Evolutionary conservation across 75 land plant species (phyloP).

Genomic region (Azolla pinnata): DNA sequence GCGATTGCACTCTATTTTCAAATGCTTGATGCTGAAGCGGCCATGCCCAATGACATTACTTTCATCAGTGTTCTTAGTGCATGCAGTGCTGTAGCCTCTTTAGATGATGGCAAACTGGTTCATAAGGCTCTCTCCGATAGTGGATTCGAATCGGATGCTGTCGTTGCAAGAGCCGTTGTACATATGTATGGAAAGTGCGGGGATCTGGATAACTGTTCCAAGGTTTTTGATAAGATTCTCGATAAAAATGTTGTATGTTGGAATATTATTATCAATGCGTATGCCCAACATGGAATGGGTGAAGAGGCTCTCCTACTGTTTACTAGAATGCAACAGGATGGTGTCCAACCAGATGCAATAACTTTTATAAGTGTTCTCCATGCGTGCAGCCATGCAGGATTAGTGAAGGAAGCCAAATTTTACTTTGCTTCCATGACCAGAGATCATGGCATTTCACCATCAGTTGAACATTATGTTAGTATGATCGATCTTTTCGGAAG

Average conservation of each 20-base stretch:
- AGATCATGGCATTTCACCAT: slow-evolving; percentile 16
- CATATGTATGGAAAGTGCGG: slow-evolving; percentile 23
- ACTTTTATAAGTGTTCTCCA: slow-evolving; percentile 16
- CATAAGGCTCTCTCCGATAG: slow-evolving; percentile 2
- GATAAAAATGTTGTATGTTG: slow-evolving; percentile 12
- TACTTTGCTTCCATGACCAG: slow-evolving; percentile 15
- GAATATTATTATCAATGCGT: slow-evolving; percentile 16
- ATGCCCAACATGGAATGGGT: slow-evolving; percentile 19
- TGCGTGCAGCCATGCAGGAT: slow-evolving; percentile 19
- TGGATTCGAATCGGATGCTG: slow-evolving; percentile 10
- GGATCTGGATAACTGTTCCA: not conserved
- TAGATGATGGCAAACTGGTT: slow-evolving; percentile 10
- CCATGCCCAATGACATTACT: slow-evolving; percentile 9
- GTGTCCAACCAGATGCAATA: slow-evolving; percentile 12
- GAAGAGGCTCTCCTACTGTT: slow-evolving; percentile 11
- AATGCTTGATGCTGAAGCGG: slow-evolving; percentile 11
- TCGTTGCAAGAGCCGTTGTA: slow-evolving; percentile 14
- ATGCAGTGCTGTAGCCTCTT: slow-evolving; percentile 8
- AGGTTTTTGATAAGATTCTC: slow-evolving; percentile 10
- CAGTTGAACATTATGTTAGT: slow-evolving; percentile 36
- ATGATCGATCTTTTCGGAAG: slow-evolving; percentile 35
- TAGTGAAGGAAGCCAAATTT: slow-evolving; percentile 9
- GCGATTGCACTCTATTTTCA: slow-evolving; percentile 10
- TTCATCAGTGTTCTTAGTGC: slow-evolving; percentile 14
- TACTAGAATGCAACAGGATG: slow-evolving; percentile 8